Conservation (phyloP, 148 eudicot species). For the Silene conica region DNA sequence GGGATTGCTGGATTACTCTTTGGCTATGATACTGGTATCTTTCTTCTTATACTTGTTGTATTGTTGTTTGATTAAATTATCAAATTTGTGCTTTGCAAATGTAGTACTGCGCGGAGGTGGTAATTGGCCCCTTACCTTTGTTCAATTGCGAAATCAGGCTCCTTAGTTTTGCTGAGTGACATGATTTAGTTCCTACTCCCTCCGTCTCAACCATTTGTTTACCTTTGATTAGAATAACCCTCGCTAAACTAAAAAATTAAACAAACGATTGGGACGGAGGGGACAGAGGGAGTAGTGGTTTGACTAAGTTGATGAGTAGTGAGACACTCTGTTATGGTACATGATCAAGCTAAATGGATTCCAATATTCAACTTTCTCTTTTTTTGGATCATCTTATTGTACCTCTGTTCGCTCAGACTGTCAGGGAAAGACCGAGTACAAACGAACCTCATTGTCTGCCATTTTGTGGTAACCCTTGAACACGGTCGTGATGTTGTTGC, state of each 20-base stretch:
- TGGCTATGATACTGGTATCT: constrained; percentile 85
- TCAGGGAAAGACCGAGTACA: too few species aligned
- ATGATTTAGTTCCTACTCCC: neutral
- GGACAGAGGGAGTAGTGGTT: neutral
- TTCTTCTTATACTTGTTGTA: neutral
- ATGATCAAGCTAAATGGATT: neutral
- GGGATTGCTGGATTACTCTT: constrained; percentile 88
- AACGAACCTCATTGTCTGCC: too few species aligned
- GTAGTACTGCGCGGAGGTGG: neutral
- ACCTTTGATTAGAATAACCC: too few species aligned
- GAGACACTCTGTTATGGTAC: neutral
- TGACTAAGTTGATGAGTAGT: neutral
- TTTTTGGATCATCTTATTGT: neutral
- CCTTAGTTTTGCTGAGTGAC: neutral
- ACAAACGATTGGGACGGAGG: too few species aligned
- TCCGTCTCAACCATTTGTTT: too few species aligned
- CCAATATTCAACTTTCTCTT: neutral
- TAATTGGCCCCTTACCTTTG: neutral
- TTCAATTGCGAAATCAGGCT: neutral
- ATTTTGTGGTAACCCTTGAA: neutral
- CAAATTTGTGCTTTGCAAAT: too few species aligned
- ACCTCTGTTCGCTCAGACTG: neutral
- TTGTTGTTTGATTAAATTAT: neutral
- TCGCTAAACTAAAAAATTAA: too few species aligned
- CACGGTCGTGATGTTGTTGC: neutral